phyloP scores from a whole-genome alignment of 306 rosid species.

The Sechiopsis laciniata region DNA sequence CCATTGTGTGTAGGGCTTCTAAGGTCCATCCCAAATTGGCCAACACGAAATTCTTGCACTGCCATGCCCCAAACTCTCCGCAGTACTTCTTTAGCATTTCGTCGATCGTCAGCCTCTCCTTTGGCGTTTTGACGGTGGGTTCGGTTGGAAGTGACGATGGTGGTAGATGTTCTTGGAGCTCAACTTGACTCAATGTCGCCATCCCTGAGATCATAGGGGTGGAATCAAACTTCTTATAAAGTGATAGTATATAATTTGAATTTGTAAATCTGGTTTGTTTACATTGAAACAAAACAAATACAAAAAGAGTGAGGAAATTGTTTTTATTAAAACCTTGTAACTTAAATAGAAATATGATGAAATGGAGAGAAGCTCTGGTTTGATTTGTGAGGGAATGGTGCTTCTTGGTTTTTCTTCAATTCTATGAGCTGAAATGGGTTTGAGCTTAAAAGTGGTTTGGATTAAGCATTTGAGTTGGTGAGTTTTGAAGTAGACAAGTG shows the following conservation, averaged over 20 bases:
- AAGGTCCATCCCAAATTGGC: constrained; percentile 77
- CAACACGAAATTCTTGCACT: constrained; percentile 58
- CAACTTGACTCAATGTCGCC: not conserved
- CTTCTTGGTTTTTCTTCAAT: not conserved
- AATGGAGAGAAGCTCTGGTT: not conserved
- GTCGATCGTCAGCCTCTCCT: constrained; percentile 51
- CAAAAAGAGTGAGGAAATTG: not conserved
- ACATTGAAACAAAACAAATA: not conserved
- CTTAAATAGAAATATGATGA: not conserved
- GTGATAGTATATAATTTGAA: too few relatives aligned
- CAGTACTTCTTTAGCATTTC: constrained; percentile 61
- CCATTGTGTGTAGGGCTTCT: constrained; percentile 88
- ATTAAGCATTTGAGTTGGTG: constrained; percentile 1
- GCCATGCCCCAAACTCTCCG: constrained; percentile 87
- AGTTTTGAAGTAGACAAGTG: constrained; percentile 2
- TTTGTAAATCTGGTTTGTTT: too few relatives aligned
- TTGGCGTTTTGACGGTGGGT: not conserved
- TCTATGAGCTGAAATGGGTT: too few relatives aligned
- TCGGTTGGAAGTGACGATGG: not conserved
- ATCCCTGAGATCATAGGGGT: not conserved
- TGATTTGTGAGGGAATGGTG: not conserved
- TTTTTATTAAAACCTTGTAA: not conserved
- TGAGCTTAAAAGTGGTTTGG: not conserved
- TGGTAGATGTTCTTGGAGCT: constrained; percentile 33
- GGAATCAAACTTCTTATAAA: not conserved